Evolutionary conservation across 139 green algal species (phyloP), one percentile per base, ranked within the genome.

Genomic region (Picochlorum sp.): DNA sequence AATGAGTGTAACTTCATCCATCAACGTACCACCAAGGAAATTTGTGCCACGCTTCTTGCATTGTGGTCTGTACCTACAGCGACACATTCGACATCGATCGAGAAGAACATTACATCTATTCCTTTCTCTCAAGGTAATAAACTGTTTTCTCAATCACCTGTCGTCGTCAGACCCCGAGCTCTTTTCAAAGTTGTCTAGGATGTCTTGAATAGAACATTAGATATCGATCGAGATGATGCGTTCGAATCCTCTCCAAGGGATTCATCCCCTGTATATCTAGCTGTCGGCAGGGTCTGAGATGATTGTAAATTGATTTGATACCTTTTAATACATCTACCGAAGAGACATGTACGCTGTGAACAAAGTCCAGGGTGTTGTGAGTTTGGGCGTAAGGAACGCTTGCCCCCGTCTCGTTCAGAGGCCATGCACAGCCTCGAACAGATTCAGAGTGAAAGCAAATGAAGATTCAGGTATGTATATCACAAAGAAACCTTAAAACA

Each of bases 11-110:
- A 59, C 23, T 65, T 9, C 8, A 49, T 45, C 21, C 16, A 10
- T 26, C 28, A 6, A 58, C 71, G 45, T 54, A 78, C 78, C n/a
- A 95, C 85, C 3, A 97, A 66, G 0, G 80, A 69, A 4, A 97
- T 87, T 52, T 97, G 90, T 1, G 76, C 89, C 2, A 96, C 84
- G 0, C 68, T 67, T 7, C 90, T 69, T 9, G 73, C 57, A 64
- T 96, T 91, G 72, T 97, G 90, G n/a, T 86, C 78, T 20, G n/a
- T 74, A 7, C 84, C 88, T 0, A 84, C 94, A 0, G 90, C 90
- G 0, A 96, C 84, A 61, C 87, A 95, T 69, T 97, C 90, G 3
- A 97, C 90, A 65, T 97, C 90, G 9, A 96, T 81, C 46, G 50
- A 69, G 49, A 80, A 93, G 14, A 59, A 26, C 47, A 54, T 54